Percentiles rank a stretch among this genome's conserved stretches.
phyloP scores from a whole-genome alignment of 257 asterid genomes.

The Solanum clarkiae region DNA sequence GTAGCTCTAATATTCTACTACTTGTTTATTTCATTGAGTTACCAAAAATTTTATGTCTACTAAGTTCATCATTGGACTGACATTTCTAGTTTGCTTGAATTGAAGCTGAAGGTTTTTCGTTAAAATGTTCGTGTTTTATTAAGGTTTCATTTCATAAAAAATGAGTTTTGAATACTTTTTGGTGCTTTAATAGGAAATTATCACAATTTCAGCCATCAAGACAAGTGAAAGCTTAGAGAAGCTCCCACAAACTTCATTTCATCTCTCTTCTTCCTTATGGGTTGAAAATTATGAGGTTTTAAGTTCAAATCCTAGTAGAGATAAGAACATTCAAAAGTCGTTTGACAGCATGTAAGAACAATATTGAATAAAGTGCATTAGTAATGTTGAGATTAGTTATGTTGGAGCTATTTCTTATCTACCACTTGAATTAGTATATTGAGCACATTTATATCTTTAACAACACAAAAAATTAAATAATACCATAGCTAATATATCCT shows the following conservation, averaged over 20 bases:
- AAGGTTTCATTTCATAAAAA: not conserved
- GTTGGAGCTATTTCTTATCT: not conserved
- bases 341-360: not conserved
- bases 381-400: not conserved
- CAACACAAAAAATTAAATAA: rapidly evolving
- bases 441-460: not conserved
- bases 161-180: too few species aligned
- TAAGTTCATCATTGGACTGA: not conserved
- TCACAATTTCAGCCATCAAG: not conserved
- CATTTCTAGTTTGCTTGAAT: not conserved
- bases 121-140: not conserved
- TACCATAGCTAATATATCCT: not conserved
- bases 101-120: not conserved
- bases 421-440: not conserved
- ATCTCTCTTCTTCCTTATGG: not conserved
- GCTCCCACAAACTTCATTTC: not conserved
- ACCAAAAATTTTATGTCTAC: not conserved
- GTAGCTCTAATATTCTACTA: not conserved
- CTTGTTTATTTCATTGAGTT: not conserved
- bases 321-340: not conserved
- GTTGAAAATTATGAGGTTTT: not conserved
- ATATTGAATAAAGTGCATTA: not conserved
- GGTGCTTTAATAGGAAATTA: too few species aligned
- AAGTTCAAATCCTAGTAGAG: not conserved
- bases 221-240: not conserved